These are phyloP conservation scores for Malus fusca DNA, from an alignment of 306 rosid genomes.

Conservation along the genomic window DNA sequence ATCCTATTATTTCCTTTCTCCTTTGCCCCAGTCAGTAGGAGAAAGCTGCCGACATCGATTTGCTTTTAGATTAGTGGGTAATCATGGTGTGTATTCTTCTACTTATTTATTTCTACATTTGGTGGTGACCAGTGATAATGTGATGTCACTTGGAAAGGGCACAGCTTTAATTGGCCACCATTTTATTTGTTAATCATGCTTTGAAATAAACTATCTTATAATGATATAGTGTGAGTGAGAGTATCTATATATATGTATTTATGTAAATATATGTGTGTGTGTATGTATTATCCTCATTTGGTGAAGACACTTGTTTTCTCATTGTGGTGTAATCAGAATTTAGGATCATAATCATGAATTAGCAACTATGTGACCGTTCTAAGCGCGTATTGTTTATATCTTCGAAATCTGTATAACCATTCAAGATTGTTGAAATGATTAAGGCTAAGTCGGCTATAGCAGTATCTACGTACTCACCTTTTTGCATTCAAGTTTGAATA, in stretches of 20 bases:
- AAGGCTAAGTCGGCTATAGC: no score
- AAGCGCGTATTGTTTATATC: not conserved
- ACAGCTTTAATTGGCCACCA: not conserved
- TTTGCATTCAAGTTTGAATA: no score
- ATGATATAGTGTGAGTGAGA: not conserved
- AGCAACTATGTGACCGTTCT: not conserved
- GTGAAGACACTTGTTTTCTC: not conserved
- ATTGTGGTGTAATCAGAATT: not conserved
- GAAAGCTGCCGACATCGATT: constrained; percentile 23
- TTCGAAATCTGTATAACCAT: no score
- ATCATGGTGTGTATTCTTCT: not conserved
- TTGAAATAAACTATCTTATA: not conserved
- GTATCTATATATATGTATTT: no score
- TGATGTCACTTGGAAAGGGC: not conserved
- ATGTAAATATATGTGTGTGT: accelerated
- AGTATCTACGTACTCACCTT: no score
- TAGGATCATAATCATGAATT: not conserved
- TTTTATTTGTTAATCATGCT: not conserved
- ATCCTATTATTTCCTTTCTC: not conserved
- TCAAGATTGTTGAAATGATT: no score
- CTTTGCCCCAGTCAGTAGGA: not conserved
- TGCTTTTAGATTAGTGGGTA: not conserved
- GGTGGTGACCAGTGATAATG: not conserved
- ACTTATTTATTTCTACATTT: not conserved
- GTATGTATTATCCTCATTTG: not conserved